Base-by-base conservation (phyloP, 306 rosid species). In the Quercus aquifolioides region DNA sequence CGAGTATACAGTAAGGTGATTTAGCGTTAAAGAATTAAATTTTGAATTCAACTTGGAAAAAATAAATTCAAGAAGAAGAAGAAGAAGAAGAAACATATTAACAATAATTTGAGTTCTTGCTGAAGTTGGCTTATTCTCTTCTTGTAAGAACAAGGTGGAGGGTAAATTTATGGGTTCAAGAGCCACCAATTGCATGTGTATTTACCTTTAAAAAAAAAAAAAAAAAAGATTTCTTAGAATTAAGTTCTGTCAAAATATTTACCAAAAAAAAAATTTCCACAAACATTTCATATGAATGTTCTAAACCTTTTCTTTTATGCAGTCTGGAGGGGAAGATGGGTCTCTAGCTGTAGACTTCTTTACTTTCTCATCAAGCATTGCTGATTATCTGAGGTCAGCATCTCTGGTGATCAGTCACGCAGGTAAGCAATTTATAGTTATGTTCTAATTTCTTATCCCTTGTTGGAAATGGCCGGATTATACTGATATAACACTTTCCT, bases 331-430 rank as follows among this genome's bases (percentile, higher is more conserved):
- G 85, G 87, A 79, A 64, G 87, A 85, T 80, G 86, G 83, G 43
- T 85, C 86, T 3, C 75, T 90, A 81, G 85, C 74, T 54, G 95
- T 95, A 41, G 97, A 93, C 69, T 85, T 77, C 83, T 92, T 91
- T 86, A 90, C 94, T 69, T 94, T 94, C 81, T 92, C 98, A 79
- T 89, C 98, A 58, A 95, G 96, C 88, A 95, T 91, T 62, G 97
- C 98, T 3, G 92, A 89, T 31, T 85, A 91, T 86, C 86, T 95
- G 79, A 88, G 83, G 80, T 88, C 92, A 58, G 97, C 97, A 38
- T 92, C 97, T 83, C 99, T 92, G 74, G 92, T 91, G 55, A 92
- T 91, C 65, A 91, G 97, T 85, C 97, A 90, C 25, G 98, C 97
- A 68, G 97, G 97, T 92, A 85, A 60, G 51, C 20, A 63, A 41